phyloP scores from a whole-genome alignment of 2,329 filamentous ascomycete species.

The Fusarium redolens region DNA sequence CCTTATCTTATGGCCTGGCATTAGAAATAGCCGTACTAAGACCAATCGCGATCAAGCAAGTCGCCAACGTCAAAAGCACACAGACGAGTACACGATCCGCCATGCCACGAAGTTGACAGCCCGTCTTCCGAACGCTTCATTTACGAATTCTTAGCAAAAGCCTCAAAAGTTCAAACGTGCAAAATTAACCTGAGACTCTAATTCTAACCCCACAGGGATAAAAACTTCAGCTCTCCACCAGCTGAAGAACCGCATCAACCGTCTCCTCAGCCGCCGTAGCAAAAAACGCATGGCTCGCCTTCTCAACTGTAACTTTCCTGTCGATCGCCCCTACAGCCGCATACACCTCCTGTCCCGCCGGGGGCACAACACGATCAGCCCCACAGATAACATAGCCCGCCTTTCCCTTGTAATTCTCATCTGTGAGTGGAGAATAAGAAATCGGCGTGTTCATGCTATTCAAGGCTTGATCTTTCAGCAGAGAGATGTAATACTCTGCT shows the following conservation, averaged over 20 bases:
- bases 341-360: constrained; percentile 1
- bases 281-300: constrained; percentile 15
- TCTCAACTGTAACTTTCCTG: not conserved
- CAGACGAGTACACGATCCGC: too few species aligned
- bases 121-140: fast-evolving
- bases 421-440: constrained; percentile 4
- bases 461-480: not conserved
- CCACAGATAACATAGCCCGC: constrained; percentile 2
- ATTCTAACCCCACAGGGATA: not conserved
- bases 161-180: fast-evolving
- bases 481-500: not conserved
- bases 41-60: not conserved
- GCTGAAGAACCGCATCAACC: not conserved
- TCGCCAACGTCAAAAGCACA: not conserved
- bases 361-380: constrained; percentile 1
- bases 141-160: fast-evolving
- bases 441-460: not conserved
- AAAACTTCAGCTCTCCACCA: not conserved
- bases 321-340: not conserved
- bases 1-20: not conserved
- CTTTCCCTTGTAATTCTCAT: not conserved
- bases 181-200: not conserved
- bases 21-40: not conserved
- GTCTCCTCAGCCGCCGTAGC: not conserved
- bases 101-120: not conserved